phyloP scores from a whole-genome alignment of 495 filamentous ascomycete species.

The Penicillium paxilli region DNA sequence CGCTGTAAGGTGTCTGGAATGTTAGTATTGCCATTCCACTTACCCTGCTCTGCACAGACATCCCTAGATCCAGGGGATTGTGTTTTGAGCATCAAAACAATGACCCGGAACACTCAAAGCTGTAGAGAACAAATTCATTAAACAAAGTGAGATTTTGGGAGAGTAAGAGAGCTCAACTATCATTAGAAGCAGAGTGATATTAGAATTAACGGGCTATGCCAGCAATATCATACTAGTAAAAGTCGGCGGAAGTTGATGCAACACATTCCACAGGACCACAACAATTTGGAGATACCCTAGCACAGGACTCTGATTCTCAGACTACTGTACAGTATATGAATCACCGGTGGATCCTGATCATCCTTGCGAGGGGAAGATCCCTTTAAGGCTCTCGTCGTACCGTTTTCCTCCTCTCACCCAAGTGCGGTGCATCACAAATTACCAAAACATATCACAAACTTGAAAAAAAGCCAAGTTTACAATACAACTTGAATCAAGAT shows the following conservation, averaged over 20 bases:
- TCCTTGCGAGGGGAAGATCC: slow-evolving; percentile 5
- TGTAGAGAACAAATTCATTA: not conserved
- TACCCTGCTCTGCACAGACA: slow-evolving; percentile 6
- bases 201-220: too few relatives aligned
- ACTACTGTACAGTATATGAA: slow-evolving; percentile 24
- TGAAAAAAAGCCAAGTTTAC: not conserved
- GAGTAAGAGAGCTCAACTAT: too few relatives aligned
- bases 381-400: not conserved
- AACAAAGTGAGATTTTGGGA: not conserved
- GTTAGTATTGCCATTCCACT: slow-evolving; percentile 8
- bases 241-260: slow-evolving; percentile 3
- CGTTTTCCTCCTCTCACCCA: not conserved
- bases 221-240: not conserved
- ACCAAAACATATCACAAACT: not conserved
- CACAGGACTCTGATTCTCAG: not conserved
- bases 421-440: not conserved
- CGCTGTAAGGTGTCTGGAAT: slow-evolving; percentile 13
- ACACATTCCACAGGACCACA: slow-evolving; percentile 19
- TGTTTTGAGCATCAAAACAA: not conserved
- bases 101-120: not conserved
- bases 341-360: slow-evolving; percentile 5
- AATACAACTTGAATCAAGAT: slow-evolving; percentile 9
- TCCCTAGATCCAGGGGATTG: slow-evolving; percentile 17
- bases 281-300: slow-evolving; percentile 2
- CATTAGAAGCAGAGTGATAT: not conserved